Evolutionary conservation across 2,329 filamentous ascomycete genomes (phyloP), one percentile per base, ranked within the genome.

Genomic region (Colletotrichum simmondsii): DNA sequence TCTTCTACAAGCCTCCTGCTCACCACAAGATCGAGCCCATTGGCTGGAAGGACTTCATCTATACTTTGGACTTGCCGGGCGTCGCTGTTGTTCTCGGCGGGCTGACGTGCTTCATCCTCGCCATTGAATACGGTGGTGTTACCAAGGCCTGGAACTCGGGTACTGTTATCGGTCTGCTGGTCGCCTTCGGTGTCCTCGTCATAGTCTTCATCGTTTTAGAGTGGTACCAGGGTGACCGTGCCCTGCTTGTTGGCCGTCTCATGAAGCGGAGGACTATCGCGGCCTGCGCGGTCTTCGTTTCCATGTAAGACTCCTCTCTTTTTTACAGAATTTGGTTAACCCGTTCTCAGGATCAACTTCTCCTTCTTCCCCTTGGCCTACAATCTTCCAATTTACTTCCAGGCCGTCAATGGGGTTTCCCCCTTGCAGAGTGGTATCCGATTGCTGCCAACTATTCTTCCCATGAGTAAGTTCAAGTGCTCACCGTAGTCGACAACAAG

Each of bases 111-210:
- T 75, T 87, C 7, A 80, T 88, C 62, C 79, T 89, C 2, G 87
- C 87, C 0, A 77, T 89, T 26, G 83, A 88, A 66, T 85, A 82
- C 79, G 86, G 85, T 19, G 84, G 85, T 3, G 82, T 81, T 14
- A 83, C 77, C 49, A 83, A 85, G 42, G 54, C 81, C 1, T 89
- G 87, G 87, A 77, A 75, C 35, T 82, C 81, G 72, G 80, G 78
- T 26, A 83, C 82, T 19, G 83, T 88, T 65, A 85, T 88, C 58
- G 83, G 82, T 0, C 73, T 83, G 0, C 75, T 84, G 19, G 69
- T 72, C n/a, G 78, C 78, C 7, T 75, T 75, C n/a, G 75, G 69
- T 6, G 66, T 79, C 16, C 74, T 79, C 2, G 30, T 75, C 1
- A 60, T 79, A 7, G 32, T 82, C 28, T 87, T 85, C 74, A 35